Percentiles rank a stretch among this genome's conserved stretches.
These are phyloP conservation scores for Lactifluus echinatus DNA, from an alignment of 768 basidiomycete species.

Conservation along the genomic window DNA sequence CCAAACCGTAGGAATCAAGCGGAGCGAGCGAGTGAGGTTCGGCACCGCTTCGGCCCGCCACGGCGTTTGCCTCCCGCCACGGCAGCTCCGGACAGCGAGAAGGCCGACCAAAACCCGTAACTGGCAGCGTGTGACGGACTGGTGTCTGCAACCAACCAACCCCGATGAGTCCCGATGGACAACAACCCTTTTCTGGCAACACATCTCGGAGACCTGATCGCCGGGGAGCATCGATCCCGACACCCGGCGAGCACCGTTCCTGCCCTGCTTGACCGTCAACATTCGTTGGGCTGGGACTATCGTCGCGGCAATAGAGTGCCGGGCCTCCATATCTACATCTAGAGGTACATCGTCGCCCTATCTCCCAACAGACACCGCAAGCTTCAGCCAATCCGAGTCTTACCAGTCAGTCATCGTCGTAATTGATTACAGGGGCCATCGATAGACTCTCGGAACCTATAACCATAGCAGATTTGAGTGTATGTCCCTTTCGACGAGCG, in stretches of 20 bases:
- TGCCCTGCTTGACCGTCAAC: neutral
- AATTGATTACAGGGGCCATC: too few relatives aligned
- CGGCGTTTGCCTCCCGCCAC: slow-evolving; percentile 12
- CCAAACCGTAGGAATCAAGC: slow-evolving; percentile 10
- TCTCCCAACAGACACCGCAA: neutral
- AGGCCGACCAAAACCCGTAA: neutral
- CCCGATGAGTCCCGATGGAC: neutral
- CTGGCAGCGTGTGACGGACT: neutral
- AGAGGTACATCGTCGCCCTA: neutral
- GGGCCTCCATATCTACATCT: neutral
- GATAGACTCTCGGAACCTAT: too few relatives aligned
- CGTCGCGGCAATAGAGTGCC: neutral
- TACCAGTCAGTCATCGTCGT: too few relatives aligned
- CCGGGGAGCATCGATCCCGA: neutral
- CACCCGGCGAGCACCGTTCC: neutral
- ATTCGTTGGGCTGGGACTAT: neutral
- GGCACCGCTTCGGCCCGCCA: neutral
- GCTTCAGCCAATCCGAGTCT: too few relatives aligned
- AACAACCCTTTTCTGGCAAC: neutral
- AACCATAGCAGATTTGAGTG: too few relatives aligned
- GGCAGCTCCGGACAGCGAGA: slow-evolving; percentile 6
- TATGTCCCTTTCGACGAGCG: too few relatives aligned
- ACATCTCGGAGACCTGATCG: too few relatives aligned
- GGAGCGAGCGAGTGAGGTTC: slow-evolving; percentile 2
- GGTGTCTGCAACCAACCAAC: neutral